A percentile compares a stretch with the other conserved stretches of the same genome.
These are phyloP conservation scores for Penicillium verrucosum DNA, from an alignment of 2,329 filamentous ascomycete genomes.

Conservation along the genomic window DNA sequence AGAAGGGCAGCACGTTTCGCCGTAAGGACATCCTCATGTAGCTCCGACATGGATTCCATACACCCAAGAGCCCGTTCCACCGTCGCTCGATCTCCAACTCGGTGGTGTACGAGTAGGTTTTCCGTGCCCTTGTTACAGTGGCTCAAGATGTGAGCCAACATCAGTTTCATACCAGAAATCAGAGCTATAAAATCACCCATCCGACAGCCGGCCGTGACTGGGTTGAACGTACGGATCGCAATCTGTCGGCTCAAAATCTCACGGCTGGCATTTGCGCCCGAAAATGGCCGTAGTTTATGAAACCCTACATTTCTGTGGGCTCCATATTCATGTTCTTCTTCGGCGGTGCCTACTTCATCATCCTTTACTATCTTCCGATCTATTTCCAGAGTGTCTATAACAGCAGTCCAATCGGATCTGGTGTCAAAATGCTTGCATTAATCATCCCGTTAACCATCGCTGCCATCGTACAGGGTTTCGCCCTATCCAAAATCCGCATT, in stretches of 20 bases:
- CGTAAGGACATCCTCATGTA: conserved; percentile 32
- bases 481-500: conserved; percentile 28
- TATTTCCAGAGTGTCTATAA: conserved; percentile 41
- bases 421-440: conserved; percentile 44
- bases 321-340: conserved; percentile 37
- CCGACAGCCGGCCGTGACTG: conserved; percentile 33
- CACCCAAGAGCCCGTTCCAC: conserved; percentile 36
- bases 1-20: conserved; percentile 32
- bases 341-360: conserved; percentile 32
- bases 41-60: conserved; percentile 29
- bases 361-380: conserved; percentile 30
- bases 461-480: conserved; percentile 27
- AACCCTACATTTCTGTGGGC: conserved; percentile 35
- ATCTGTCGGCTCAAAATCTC: conserved; percentile 41
- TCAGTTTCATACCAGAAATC: conserved; percentile 38
- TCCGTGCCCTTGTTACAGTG: conserved; percentile 18
- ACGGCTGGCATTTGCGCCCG: conserved; percentile 38
- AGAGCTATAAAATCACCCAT: conserved; percentile 41
- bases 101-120: conserved; percentile 38
- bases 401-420: conserved; percentile 33
- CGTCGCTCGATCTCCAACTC: conserved; percentile 38
- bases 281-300: neutral
- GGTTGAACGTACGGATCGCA: conserved; percentile 32
- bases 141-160: conserved; percentile 39
- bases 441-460: conserved; percentile 35